Evolutionary conservation across 345 rosid genomes (phyloP), one percentile per base, ranked within the genome.

Genomic region (Salix caprea): DNA sequence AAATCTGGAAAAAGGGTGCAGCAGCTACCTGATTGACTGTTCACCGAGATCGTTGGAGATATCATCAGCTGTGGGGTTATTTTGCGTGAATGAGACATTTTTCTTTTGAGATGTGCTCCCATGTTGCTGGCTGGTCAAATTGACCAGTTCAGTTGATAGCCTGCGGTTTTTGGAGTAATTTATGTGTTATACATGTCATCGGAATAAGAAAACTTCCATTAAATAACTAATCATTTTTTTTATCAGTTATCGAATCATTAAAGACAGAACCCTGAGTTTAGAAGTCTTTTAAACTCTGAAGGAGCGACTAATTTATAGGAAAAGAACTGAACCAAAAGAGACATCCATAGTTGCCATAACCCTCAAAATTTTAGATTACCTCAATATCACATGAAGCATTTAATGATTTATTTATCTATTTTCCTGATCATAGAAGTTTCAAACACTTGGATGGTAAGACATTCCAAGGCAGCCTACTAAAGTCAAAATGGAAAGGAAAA

Each of bases 101-200:
- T 76, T 88, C 81, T 79, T 86, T 66, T 85, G 89, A 32, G 80
- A 76, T 24, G 69, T 48, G 3, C 75, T 76, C 48, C 80, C 86
- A 18, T 84, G 84, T 71, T 83, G 91, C 48, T 84, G 91, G 74
- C 48, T 69, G 2, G 86, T 80, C 68, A 71, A 70, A 82, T 78
- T 85, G 30, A 81, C 75, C 48, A 84, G 75, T 79, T 91, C 95
- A 16, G 85, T 81, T 34, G 95, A 87, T 52, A 88, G 77, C 87
- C 95, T 91, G 86, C 79, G 84, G 34, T 32, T 32, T 32, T 30
- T 23, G 21, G 32, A 58, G 65, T 24, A 37, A 69, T 12, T 30
- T 39, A 7, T 19, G 58, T 52, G 23, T 2, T 52, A 19, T 52
- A 2, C 9, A 52, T 18, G n/a, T 18, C 19, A 18, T 50, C n/a